Conservation (phyloP, 257 asterid species). For the Salvia hispanica region DNA sequence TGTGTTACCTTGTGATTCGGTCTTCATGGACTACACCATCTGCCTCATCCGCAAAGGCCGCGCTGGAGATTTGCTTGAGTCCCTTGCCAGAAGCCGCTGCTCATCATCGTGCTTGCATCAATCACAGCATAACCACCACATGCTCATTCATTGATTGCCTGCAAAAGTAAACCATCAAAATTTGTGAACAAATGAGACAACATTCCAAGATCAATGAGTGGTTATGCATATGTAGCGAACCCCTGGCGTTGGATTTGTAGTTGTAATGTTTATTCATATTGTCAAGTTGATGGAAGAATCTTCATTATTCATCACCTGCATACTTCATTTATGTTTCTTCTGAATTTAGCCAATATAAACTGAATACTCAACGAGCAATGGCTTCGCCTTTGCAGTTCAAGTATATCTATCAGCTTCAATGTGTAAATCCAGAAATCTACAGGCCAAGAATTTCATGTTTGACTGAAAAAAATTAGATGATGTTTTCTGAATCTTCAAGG, state of each 20-base stretch:
- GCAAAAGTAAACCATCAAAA: background rate
- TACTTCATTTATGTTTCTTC: background rate
- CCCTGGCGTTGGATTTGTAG: slow-evolving; percentile 28
- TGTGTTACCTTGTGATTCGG: slow-evolving; percentile 34
- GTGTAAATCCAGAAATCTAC: background rate
- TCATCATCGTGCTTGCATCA: slow-evolving; percentile 23
- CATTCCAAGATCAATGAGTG: slow-evolving; percentile 27
- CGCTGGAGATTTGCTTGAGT: slow-evolving; percentile 28
- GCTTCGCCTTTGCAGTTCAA: background rate
- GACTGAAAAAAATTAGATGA: background rate
- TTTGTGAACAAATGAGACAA: background rate
- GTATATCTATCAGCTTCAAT: background rate
- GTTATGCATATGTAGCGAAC: slow-evolving; percentile 26
- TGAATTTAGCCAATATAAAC: background rate
- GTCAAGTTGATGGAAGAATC: too few species aligned
- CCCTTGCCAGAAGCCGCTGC: slow-evolving; percentile 20
- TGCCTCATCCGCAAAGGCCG: slow-evolving; percentile 29
- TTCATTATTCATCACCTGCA: too few species aligned
- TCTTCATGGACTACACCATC: slow-evolving; percentile 36
- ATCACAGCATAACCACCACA: slow-evolving; percentile 22
- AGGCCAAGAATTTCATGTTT: background rate
- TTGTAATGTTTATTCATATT: background rate
- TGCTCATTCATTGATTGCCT: slow-evolving; percentile 29
- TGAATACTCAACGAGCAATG: background rate
- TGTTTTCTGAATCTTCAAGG: background rate